Percentiles rank a stretch among this genome's conserved stretches.
These are phyloP conservation scores for Pseudotsuga menziesii DNA, from an alignment of 75 land plant genomes.

Conservation along the genomic window DNA sequence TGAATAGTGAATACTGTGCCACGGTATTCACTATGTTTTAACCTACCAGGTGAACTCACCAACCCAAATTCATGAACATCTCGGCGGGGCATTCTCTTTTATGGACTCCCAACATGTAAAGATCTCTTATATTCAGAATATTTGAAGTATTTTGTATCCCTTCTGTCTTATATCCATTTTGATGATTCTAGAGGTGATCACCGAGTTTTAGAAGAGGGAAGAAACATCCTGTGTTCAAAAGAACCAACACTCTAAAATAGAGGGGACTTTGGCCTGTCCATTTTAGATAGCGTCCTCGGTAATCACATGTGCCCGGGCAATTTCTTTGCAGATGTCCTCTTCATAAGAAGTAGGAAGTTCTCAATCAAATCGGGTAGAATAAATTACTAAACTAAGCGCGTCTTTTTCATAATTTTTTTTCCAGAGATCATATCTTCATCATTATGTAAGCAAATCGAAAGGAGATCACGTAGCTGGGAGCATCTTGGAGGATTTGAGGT, in stretches of 20 bases:
- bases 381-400: too few relatives aligned
- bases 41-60: slow-evolving; percentile 17
- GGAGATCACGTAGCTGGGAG: too few relatives aligned
- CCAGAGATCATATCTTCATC: too few relatives aligned
- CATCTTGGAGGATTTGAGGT: too few relatives aligned
- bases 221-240: slow-evolving; percentile 22
- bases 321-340: too few relatives aligned
- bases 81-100: slow-evolving; percentile 36
- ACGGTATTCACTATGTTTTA: slow-evolving; percentile 19
- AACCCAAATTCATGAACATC: slow-evolving; percentile 35
- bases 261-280: slow-evolving; percentile 25
- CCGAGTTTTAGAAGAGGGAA: slow-evolving; percentile 34
- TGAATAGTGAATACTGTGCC: too few relatives aligned
- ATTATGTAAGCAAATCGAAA: too few relatives aligned
- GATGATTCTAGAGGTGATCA: slow-evolving; percentile 43
- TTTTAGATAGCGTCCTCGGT: too few relatives aligned
- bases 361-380: too few relatives aligned
- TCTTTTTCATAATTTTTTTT: too few relatives aligned
- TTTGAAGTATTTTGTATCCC: slow-evolving; percentile 31
- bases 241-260: slow-evolving; percentile 17
- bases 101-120: slow-evolving; percentile 23
- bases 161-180: slow-evolving; percentile 48
- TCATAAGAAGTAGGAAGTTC: too few relatives aligned
- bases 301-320: too few relatives aligned
- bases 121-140: slow-evolving; percentile 19